A percentile compares a stretch with the other conserved stretches of the same genome.
Conservation (phyloP, 805 yeast species). For the Ascoidea asiatica region DNA sequence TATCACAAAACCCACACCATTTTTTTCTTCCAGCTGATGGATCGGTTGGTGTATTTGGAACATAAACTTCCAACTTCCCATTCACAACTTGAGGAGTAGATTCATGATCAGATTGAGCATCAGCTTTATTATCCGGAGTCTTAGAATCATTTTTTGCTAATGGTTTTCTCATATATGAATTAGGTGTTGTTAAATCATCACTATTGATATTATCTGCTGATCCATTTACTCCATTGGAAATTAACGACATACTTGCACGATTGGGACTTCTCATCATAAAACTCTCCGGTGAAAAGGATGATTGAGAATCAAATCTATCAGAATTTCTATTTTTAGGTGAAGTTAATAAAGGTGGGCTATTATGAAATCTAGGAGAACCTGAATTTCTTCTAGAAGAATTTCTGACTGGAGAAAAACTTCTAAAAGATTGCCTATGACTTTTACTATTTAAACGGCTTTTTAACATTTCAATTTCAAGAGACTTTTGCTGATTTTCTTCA, state of each 20-base stretch:
- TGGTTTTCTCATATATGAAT: not conserved
- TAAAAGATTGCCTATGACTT: not conserved
- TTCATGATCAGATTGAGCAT: not conserved
- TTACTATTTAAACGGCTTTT: conserved; percentile 9
- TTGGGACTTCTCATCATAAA: not conserved
- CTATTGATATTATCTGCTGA: no score
- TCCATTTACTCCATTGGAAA: not conserved
- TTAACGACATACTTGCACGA: no score
- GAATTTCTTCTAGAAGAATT: not conserved
- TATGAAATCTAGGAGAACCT: not conserved
- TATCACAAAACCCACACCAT: conserved; percentile 93
- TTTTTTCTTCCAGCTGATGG: conserved; percentile 60
- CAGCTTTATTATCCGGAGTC: not conserved
- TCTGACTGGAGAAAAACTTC: no score
- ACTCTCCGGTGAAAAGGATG: not conserved
- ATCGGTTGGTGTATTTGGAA: conserved; percentile 36
- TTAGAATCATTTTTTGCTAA: not conserved
- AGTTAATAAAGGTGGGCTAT: no score
- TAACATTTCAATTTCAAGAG: conserved; percentile 13
- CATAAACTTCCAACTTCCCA: conserved; percentile 31
- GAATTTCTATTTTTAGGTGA: not conserved
- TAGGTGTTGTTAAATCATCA: not conserved
- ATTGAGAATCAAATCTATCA: not conserved
- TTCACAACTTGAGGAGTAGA: conserved; percentile 16
- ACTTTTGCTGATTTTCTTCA: conserved; percentile 17